A percentile compares a stretch with the other conserved stretches of the same genome.
Conservation (phyloP, 345 rosid genomes). For the Ceriops tagal region DNA sequence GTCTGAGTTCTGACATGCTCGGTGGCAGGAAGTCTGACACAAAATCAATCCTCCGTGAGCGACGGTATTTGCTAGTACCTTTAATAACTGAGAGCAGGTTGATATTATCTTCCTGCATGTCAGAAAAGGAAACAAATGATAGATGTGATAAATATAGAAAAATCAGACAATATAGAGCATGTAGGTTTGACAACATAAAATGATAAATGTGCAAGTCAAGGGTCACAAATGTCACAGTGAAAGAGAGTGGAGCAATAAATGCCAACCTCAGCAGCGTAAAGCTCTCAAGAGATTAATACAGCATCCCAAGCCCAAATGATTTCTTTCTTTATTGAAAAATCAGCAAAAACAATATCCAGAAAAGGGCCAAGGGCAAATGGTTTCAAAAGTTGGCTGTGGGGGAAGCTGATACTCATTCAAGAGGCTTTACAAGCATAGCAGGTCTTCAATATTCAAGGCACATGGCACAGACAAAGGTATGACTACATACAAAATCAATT, state of each 20-base stretch:
- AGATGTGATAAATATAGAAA: background rate
- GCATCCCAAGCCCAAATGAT: no score
- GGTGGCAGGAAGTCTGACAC: slow-evolving; percentile 67
- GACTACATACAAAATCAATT: background rate
- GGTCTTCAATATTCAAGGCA: no score
- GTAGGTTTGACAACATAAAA: background rate
- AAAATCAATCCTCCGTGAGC: slow-evolving; percentile 46
- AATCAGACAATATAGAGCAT: background rate
- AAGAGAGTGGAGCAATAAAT: background rate
- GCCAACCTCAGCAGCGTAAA: no score
- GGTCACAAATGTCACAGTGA: background rate
- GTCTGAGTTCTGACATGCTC: slow-evolving; percentile 47
- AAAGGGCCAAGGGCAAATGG: no score
- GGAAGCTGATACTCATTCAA: no score
- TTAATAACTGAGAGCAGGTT: slow-evolving; percentile 70
- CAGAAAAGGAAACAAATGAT: background rate
- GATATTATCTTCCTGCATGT: slow-evolving; percentile 60
- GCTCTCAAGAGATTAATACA: no score
- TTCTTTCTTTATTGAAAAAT: no score
- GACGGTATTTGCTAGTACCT: slow-evolving; percentile 64
- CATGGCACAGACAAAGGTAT: background rate
- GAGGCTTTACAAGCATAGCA: no score
- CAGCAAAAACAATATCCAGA: no score
- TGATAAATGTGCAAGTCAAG: background rate
- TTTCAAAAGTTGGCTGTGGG: no score